These are phyloP conservation scores for Colletotrichum plurivorum DNA, from an alignment of 2,329 filamentous ascomycete genomes.

Conservation along the genomic window DNA sequence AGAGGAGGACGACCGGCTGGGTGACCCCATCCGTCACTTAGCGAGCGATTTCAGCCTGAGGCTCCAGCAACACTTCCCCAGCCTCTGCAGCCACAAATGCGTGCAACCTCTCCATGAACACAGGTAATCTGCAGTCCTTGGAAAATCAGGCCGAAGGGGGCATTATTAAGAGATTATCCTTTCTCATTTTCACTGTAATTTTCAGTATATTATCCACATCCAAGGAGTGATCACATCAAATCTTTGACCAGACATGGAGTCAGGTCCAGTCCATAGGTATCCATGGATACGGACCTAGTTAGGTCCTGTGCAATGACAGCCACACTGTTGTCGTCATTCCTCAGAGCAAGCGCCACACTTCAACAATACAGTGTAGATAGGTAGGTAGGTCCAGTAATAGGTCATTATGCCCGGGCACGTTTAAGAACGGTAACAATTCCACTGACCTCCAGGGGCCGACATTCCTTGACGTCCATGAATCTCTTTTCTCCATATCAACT, in stretches of 20 bases:
- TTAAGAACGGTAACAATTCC: too few species aligned
- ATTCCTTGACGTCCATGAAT: not conserved
- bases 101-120: too few species aligned
- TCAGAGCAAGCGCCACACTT: constrained; percentile 2
- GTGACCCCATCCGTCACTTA: constrained; percentile 31
- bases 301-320: not conserved
- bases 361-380: not conserved
- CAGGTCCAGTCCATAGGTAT: too few species aligned
- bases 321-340: constrained; percentile 24
- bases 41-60: constrained; percentile 38
- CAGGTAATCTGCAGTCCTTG: too few species aligned
- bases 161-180: too few species aligned
- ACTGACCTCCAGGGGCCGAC: not conserved
- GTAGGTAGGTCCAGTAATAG: not conserved
- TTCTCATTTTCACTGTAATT: too few species aligned
- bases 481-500: not conserved
- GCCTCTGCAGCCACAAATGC: not conserved
- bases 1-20: constrained; percentile 14
- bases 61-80: constrained; percentile 22
- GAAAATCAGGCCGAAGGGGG: too few species aligned
- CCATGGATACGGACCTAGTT: too few species aligned
- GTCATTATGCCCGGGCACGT: too few species aligned
- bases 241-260: too few species aligned
- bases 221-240: too few species aligned
- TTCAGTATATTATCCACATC: too few species aligned